These are phyloP conservation scores for Papiliotrema nemorosa DNA, from an alignment of 1,284 basidiomycete genomes.

Conservation along the genomic window DNA sequence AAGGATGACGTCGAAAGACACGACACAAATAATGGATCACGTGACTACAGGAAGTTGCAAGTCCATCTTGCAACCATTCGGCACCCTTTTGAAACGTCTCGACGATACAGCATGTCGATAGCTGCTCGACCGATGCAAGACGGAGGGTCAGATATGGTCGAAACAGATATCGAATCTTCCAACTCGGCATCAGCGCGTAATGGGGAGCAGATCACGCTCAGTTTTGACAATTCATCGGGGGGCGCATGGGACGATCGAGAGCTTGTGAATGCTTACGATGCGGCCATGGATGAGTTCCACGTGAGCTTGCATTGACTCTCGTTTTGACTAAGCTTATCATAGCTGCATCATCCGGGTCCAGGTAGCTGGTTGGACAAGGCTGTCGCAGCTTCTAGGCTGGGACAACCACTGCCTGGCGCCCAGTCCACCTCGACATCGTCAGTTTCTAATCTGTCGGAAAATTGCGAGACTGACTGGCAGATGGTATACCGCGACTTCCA, in stretches of 20 bases:
- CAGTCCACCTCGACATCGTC: conserved; percentile 34
- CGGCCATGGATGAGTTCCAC: conserved; percentile 47
- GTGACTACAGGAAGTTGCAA: no score
- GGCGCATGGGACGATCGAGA: conserved; percentile 48
- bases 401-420: conserved; percentile 36
- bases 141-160: neutral
- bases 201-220: conserved; percentile 1
- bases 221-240: conserved; percentile 12
- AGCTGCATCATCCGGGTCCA: conserved; percentile 47
- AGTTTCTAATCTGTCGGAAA: no score
- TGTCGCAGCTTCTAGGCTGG: conserved; percentile 41
- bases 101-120: no score
- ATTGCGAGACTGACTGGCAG: conserved; percentile 2
- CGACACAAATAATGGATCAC: no score
- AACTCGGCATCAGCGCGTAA: neutral
- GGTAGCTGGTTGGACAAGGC: conserved; percentile 50
- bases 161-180: neutral
- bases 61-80: no score
- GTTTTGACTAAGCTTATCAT: neutral
- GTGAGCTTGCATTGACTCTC: conserved; percentile 20
- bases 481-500: conserved; percentile 6
- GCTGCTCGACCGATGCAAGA: neutral
- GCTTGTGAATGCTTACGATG: conserved; percentile 45
- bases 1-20: no score
- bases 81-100: no score